A percentile compares a stretch with the other conserved stretches of the same genome.
phyloP scores from a whole-genome alignment of 208 protist genomes.

The Trypanosoma cruzi region DNA sequence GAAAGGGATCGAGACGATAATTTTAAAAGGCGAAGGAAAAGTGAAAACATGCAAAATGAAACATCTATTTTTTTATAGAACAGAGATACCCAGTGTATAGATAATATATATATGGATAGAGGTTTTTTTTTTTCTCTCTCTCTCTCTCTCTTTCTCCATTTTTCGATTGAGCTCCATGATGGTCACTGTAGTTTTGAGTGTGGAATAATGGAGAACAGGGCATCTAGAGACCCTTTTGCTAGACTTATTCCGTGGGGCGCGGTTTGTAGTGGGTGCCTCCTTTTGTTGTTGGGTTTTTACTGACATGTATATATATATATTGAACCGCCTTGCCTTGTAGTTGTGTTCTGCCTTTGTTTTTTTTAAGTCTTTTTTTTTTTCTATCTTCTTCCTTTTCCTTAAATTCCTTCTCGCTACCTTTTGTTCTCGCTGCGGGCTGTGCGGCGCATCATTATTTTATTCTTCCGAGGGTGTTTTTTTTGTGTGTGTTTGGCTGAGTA shows the following conservation, averaged over 20 bases:
- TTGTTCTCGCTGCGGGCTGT: neutral
- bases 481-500: neutral
- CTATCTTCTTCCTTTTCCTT: neutral
- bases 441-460: neutral
- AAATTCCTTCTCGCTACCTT: neutral
- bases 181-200: too few relatives aligned
- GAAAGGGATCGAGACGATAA: neutral
- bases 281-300: neutral
- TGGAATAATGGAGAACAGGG: neutral
- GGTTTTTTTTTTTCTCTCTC: too few relatives aligned
- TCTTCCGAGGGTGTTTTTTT: neutral
- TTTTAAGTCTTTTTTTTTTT: constrained; percentile 2
- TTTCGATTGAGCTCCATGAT: neutral
- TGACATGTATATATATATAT: neutral
- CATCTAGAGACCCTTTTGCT: too few relatives aligned
- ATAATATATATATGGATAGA: too few relatives aligned
- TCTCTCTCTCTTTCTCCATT: neutral
- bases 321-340: too few relatives aligned
- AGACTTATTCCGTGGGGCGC: too few relatives aligned
- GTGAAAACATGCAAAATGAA: neutral
- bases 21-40: neutral
- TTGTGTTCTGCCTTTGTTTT: neutral
- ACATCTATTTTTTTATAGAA: too few relatives aligned
- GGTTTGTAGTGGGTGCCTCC: too few relatives aligned
- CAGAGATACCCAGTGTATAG: too few relatives aligned